Base-by-base conservation (phyloP, 768 basidiomycete species). In the Coprinellus aureogranulatus region DNA sequence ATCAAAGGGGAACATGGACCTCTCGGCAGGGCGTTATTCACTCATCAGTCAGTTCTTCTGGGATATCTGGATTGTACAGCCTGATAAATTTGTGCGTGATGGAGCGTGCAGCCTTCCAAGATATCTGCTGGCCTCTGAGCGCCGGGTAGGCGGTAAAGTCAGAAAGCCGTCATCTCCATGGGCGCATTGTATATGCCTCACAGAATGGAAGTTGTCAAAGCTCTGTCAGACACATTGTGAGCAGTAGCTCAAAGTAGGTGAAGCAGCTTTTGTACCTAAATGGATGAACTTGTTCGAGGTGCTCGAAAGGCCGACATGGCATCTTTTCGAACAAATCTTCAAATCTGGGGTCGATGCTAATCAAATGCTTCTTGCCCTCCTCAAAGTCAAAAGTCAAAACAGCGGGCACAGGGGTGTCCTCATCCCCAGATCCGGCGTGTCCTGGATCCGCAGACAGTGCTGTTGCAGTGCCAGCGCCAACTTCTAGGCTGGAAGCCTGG, bases 71-170 rank as follows among this genome's bases (percentile, higher is more conserved):
- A 62, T 92, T 84, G 68, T 84, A 95, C 18, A 95, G 71, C 25
- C 89, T 81, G 50, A 85, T 75, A 70, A 96, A 96, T 57, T 79
- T 84, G 71, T 92, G 89, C 37, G 77, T 85, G 59, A 96, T 92
- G 20, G 90, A 86, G 22, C 89, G 80, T 0, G 94, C 94, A 11
- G 93, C 94, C 44, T 87, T 70, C 90, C 89, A 92, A 1, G 90
- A 92, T 23, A 94, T 90, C 67, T 94, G 90, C 68, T 90, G 89
- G 4, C 82, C 86, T 39, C 88, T 89, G 14, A 58, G 23, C 27
- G 34, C 20, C 30, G 42, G 44, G 34, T 47, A 18, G 14, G 14
- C 18, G 23, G 55, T 14, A 4, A 8, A 27, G 45, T 40, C 34
- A 28, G 46, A 57, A 41, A 18, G 28, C 48, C 34, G 34, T 5